Evolutionary conservation across 139 green algal genomes (phyloP).

Genomic region (Coelastrella sp.): DNA sequence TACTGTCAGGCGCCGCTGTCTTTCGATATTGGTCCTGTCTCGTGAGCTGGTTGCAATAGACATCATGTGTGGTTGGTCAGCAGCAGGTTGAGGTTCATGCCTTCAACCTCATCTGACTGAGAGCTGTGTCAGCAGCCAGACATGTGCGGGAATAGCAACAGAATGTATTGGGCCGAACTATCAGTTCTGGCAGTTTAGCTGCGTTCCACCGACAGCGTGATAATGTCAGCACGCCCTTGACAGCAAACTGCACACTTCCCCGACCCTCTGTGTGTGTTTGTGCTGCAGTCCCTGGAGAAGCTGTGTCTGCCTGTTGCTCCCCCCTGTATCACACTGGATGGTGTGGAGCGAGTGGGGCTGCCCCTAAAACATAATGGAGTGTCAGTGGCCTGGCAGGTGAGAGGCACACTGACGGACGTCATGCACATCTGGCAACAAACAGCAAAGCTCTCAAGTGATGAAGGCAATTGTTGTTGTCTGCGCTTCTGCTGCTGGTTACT

Average conservation of each 20-base stretch:
- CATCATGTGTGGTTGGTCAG: no score
- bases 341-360: conserved; percentile 27
- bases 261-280: background rate
- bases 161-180: background rate
- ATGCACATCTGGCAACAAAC: no score
- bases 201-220: background rate
- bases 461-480: no score
- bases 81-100: no score
- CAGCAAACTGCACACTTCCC: background rate
- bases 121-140: no score
- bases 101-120: no score
- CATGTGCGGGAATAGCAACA: background rate
- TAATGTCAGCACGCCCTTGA: background rate
- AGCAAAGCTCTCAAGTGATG: no score
- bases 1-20: no score
- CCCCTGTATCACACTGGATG: conserved; percentile 40
- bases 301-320: conserved; percentile 9
- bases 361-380: conserved; percentile 43
- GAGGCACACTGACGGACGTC: background rate
- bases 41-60: no score
- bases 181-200: background rate
- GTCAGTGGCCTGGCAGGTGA: conserved; percentile 33
- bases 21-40: no score
- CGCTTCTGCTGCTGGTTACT: no score
- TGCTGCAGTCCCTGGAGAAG: conserved; percentile 21